phyloP scores from a whole-genome alignment of 176 grass and related monocot species.

The Aegilops sharonensis region DNA sequence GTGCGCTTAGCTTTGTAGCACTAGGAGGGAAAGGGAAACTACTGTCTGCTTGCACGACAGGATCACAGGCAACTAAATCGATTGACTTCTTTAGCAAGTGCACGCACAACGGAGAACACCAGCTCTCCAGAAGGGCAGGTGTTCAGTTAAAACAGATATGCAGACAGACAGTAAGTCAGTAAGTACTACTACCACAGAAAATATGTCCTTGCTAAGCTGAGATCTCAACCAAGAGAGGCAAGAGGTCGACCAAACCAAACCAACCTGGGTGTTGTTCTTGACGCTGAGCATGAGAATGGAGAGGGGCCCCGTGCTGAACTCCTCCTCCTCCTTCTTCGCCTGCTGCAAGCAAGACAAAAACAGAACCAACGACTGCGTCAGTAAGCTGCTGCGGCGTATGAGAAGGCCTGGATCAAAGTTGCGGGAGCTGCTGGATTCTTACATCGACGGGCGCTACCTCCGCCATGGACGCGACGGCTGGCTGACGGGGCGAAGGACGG shows the following conservation, averaged over 20 bases:
- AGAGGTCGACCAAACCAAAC: background rate
- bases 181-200: no score
- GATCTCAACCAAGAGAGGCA: background rate
- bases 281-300: constrained; percentile 71
- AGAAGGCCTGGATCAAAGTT: background rate
- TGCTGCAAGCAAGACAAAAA: background rate
- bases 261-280: constrained; percentile 67
- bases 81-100: no score
- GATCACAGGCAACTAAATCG: background rate
- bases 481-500: constrained; percentile 1
- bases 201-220: background rate
- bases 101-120: background rate
- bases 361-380: background rate
- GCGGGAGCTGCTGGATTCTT: background rate
- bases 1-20: no score
- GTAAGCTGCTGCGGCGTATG: no score
- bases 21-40: no score
- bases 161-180: background rate
- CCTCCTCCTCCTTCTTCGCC: constrained; percentile 68
- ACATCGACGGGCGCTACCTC: constrained; percentile 33
- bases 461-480: constrained; percentile 24
- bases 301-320: constrained; percentile 60
- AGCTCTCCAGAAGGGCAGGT: no score
- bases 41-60: background rate
- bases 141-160: background rate